Base-by-base conservation (phyloP, 192 early-diverging fungal genomes). In the Piromyces finnis region DNA sequence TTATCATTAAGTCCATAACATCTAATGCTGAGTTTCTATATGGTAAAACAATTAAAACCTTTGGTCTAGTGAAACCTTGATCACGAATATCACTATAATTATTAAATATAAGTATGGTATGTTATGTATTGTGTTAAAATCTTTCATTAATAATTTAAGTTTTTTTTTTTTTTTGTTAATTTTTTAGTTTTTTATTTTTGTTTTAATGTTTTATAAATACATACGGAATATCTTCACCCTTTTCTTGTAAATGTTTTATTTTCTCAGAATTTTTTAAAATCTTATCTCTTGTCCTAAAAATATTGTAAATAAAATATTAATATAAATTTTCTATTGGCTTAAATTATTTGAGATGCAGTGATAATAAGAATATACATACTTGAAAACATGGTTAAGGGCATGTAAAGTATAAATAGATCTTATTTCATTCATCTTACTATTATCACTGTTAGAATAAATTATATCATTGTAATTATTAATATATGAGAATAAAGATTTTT, bases 21-120 rank as follows among this genome's bases (percentile, higher is more conserved):
- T 93, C 93, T 80, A 93, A 88, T 0, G 93, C 95, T 11, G 87
- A 86, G 83, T 95, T 95, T 81, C 92, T 90, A 85, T 95, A 94
- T 9, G 97, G 97, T 29, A 94, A 35, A 5, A 99, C 79, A 81
- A 99, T 94, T 80, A 99, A 85, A 0, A 97, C 95, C 78, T 93
- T 94, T 2, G 97, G 95, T 11, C 96, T 86, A 11, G 97, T 98
- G 79, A 97, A 99, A 35, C 95, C 97, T 85, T 97, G 97, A 83
- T 99, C 97, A 15, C 95, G 91, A 28, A 92, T 85, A 83, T 99
- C 97, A 28, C 91, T 87, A 41, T 78, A 29, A 9, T 9, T 79
- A 27, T 30, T 28, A 27, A n/a, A 28, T 28, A 28, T 6, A n/a
- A n/a, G n/a, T n/a, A n/a, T n/a, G n/a, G n/a, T n/a, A n/a, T n/a